Conservation (phyloP, 371 early-diverging fungal species). For the Mortierella polycephala region DNA sequence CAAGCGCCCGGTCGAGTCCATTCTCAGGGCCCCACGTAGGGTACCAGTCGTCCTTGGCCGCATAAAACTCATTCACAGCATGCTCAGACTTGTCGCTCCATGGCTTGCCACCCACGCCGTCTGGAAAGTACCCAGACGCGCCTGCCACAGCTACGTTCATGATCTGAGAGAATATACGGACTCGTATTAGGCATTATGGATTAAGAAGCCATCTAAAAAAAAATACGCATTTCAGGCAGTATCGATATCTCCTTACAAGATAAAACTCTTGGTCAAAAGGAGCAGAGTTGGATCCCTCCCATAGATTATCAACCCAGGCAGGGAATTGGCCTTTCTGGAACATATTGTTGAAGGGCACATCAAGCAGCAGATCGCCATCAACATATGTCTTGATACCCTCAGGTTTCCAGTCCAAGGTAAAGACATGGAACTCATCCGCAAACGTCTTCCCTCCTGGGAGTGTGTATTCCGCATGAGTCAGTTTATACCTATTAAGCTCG, state of each 20-base stretch:
- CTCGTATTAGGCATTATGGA: not conserved
- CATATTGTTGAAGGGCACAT: slow-evolving; percentile 64
- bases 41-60: slow-evolving; percentile 61
- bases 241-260: slow-evolving; percentile 43
- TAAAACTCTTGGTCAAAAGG: slow-evolving; percentile 77
- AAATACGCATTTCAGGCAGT: not conserved
- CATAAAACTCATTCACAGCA: slow-evolving; percentile 64
- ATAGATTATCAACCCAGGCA: slow-evolving; percentile 61
- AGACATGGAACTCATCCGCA: slow-evolving; percentile 60
- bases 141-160: slow-evolving; percentile 80
- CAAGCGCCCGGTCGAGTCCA: slow-evolving; percentile 60
- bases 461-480: slow-evolving; percentile 58
- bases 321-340: slow-evolving; percentile 64
- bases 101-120: slow-evolving; percentile 54
- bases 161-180: slow-evolving; percentile 45
- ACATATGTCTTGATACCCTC: slow-evolving; percentile 70
- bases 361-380: slow-evolving; percentile 64
- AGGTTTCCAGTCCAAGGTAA: slow-evolving; percentile 72
- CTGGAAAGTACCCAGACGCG: slow-evolving; percentile 71
- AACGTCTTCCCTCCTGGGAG: slow-evolving; percentile 53
- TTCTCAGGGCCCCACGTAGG: slow-evolving; percentile 65
- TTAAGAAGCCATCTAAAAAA: not conserved
- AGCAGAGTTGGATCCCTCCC: slow-evolving; percentile 64
- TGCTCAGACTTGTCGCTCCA: slow-evolving; percentile 54
- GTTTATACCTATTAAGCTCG: slow-evolving; percentile 55